Conservation (phyloP, 2,329 filamentous ascomycete genomes). For the Lachnellula occidentalis region DNA sequence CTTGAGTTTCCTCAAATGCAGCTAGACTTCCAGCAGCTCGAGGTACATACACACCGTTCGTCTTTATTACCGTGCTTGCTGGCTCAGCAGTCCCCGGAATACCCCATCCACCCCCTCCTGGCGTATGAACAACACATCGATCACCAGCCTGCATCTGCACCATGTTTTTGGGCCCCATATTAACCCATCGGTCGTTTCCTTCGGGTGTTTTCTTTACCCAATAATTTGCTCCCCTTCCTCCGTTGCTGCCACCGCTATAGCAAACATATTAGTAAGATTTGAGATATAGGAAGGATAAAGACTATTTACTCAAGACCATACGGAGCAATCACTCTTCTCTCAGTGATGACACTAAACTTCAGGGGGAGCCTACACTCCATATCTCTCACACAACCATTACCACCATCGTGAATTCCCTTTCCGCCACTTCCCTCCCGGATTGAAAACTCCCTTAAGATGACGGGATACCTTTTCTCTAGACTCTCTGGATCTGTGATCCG, state of each 20-base stretch:
- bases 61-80: background rate
- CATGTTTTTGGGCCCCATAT: conserved; percentile 35
- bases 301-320: conserved; percentile 60
- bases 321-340: conserved; percentile 66
- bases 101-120: conserved; percentile 16
- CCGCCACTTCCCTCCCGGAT: conserved; percentile 20
- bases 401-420: conserved; percentile 15
- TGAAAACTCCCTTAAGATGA: conserved; percentile 19
- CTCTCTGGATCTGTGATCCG: conserved; percentile 22
- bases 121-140: conserved; percentile 19
- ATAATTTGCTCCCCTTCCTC: conserved; percentile 69
- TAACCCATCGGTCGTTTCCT: conserved; percentile 37
- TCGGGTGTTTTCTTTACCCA: conserved; percentile 44
- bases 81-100: background rate
- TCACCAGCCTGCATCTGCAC: conserved; percentile 18
- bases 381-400: conserved; percentile 19
- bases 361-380: conserved; percentile 48
- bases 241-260: conserved; percentile 63
- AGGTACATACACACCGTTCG: background rate
- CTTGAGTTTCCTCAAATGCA: background rate
- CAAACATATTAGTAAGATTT: no score
- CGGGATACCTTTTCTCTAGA: conserved; percentile 24
- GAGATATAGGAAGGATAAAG: no score
- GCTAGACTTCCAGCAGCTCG: background rate
- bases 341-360: conserved; percentile 36